These are phyloP conservation scores for Claviceps arundinis DNA, from an alignment of 2,329 filamentous ascomycete genomes.

Conservation along the genomic window DNA sequence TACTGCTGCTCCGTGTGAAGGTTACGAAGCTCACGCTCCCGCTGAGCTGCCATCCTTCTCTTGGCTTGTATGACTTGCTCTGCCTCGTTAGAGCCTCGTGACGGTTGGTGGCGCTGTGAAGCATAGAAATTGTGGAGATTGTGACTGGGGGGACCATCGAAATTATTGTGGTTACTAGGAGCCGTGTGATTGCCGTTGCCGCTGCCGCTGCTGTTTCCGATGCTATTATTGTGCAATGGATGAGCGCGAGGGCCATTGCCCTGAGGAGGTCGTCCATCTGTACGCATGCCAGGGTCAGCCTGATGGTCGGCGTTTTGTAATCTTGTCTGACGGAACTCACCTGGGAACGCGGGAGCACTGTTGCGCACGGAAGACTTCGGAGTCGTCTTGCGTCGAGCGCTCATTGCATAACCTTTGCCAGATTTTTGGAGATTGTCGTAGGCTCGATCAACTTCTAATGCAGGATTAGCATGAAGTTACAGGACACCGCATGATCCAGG, in stretches of 20 bases:
- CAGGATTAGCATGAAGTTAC: not conserved
- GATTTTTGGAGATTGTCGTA: slow-evolving; percentile 94
- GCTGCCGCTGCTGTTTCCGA: slow-evolving; percentile 40
- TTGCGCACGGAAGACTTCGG: slow-evolving; percentile 6
- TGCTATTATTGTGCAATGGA: slow-evolving; percentile 60
- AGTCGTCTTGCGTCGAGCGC: slow-evolving; percentile 56
- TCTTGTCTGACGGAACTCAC: not conserved
- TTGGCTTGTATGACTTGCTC: slow-evolving; percentile 99
- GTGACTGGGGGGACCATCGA: slow-evolving; percentile 57
- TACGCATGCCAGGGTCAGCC: slow-evolving; percentile 12
- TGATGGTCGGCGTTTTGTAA: slow-evolving; percentile 2
- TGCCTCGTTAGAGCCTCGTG: slow-evolving; percentile 75
- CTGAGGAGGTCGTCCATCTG: slow-evolving; percentile 60
- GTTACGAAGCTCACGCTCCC: slow-evolving; percentile 97
- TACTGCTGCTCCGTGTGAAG: slow-evolving; percentile 99
- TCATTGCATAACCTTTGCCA: slow-evolving; percentile 72
- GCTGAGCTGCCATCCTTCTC: slow-evolving; percentile 96
- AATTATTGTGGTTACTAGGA: slow-evolving; percentile 60
- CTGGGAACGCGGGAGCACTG: slow-evolving; percentile 5
- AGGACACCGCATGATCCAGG: not conserved
- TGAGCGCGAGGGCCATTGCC: slow-evolving; percentile 59
- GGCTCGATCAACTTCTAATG: slow-evolving; percentile 82
- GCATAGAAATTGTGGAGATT: slow-evolving; percentile 89
- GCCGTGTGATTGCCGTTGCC: slow-evolving; percentile 50
- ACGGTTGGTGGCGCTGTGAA: slow-evolving; percentile 77